These are phyloP conservation scores for Ophiocordyceps camponoti-saundersi DNA, from an alignment of 2,329 filamentous ascomycete genomes.

Conservation along the genomic window DNA sequence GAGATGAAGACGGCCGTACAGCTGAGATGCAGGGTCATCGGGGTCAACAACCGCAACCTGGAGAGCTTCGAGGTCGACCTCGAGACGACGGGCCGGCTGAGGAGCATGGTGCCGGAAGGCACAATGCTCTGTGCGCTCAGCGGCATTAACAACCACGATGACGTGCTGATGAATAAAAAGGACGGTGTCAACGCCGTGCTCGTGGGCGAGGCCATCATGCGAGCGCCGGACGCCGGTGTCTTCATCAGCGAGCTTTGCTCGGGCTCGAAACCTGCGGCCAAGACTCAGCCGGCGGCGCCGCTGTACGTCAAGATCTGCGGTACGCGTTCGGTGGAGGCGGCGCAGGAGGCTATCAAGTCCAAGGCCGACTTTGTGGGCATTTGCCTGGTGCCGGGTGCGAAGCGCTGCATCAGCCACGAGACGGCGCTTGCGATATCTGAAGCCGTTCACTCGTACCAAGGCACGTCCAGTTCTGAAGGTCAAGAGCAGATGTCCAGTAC, in stretches of 20 bases:
- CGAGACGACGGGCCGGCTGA: constrained; percentile 73
- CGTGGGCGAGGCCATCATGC: constrained; percentile 92
- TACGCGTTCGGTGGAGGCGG: constrained; percentile 67
- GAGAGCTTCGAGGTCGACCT: constrained; percentile 96
- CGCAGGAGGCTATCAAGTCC: constrained; percentile 62
- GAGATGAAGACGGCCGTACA: constrained; percentile 83
- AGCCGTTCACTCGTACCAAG: constrained; percentile 53
- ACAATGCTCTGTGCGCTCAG: constrained; percentile 89
- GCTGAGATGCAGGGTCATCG: constrained; percentile 79
- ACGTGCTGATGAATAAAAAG: constrained; percentile 73
- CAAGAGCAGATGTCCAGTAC: constrained; percentile 11
- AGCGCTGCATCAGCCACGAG: constrained; percentile 63
- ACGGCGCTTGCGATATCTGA: constrained; percentile 67
- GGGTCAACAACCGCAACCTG: constrained; percentile 93
- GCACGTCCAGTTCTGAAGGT: constrained; percentile 17
- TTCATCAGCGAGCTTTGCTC: constrained; percentile 80
- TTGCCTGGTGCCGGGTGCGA: constrained; percentile 69
- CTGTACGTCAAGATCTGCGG: constrained; percentile 90
- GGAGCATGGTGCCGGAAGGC: constrained; percentile 68
- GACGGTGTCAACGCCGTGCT: constrained; percentile 87
- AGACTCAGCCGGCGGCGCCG: constrained; percentile 18
- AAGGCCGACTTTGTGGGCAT: constrained; percentile 90
- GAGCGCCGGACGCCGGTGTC: constrained; percentile 59
- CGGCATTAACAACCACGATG: constrained; percentile 76
- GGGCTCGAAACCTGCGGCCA: constrained; percentile 21